Base-by-base conservation (phyloP, 1,139 yeast species). In the Diutina ranongensis region DNA sequence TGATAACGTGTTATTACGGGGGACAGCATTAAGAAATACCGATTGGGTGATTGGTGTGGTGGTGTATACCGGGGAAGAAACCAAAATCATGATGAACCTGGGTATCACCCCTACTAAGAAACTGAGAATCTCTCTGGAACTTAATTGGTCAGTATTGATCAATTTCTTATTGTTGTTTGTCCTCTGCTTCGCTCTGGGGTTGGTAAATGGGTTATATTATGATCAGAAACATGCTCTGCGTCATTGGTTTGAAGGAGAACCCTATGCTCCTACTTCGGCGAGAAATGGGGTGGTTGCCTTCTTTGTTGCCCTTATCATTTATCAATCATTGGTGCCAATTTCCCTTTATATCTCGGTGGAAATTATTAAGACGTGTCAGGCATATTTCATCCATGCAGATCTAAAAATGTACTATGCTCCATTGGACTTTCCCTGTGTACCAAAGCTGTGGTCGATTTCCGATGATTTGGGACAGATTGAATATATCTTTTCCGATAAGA, bases 391-490 rank as follows among this genome's bases (percentile, higher is more conserved):
- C 54, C 88, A 80, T 61, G 82, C 94, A 3, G 98, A 92, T 64
- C 76, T 78, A 42, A 73, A 82, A 56, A 83, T 92, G 88, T 92
- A 88, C 62, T 83, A 89, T 58, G 84, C 77, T 46, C 79, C 72
- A 50, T 68, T 92, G 51, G 96, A 92, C 61, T 89, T 85, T 59
- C 97, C 97, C 1, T 92, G 98, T 63, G 80, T 92, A 4, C 97
- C 98, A 8, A 89, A 92, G 60, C 76, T 96, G 0, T 92, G 98
- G 98, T 87, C 84, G 59, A 89, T 92, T 47, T 87, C 97, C 12
- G 98, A 92, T 65, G 98, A 92, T 62, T 71, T 92, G 57, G 98
- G 98, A 31, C 98, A 92, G 64, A 84, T 92, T 55, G 97, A 92
- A 62, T 92, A 89, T 59, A 80, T 92, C 44, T 92, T 92, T 63